Evolutionary conservation across 1,284 basidiomycete species (phyloP).

Genomic region (Phaffia rhodozyma): DNA sequence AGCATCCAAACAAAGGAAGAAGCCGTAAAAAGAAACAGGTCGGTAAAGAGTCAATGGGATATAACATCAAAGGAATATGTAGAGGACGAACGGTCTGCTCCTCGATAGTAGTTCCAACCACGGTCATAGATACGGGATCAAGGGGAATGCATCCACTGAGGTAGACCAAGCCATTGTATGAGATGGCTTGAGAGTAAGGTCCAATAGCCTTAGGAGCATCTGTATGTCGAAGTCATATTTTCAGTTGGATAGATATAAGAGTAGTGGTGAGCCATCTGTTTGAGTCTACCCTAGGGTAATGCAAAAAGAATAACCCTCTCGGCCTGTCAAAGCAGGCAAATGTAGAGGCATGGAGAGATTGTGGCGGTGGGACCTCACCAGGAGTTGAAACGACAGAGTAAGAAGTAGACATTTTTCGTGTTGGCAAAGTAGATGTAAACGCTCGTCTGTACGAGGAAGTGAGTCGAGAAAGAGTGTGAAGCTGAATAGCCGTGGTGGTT

Average conservation of each 20-base stretch:
- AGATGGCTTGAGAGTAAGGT: constrained; percentile 72
- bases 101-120: constrained; percentile 68
- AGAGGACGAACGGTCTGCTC: constrained; percentile 51
- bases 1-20: neutral
- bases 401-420: constrained; percentile 21
- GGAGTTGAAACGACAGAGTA: constrained; percentile 35
- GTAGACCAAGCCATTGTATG: constrained; percentile 74
- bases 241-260: neutral
- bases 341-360: neutral
- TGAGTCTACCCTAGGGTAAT: neutral
- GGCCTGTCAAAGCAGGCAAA: neutral
- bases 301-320: too few relatives aligned
- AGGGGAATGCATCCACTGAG: constrained; percentile 82
- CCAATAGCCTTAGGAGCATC: constrained; percentile 78
- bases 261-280: neutral
- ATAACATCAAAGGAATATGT: neutral
- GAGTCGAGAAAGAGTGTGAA: neutral
- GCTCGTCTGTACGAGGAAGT: neutral
- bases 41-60: neutral
- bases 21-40: neutral
- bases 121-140: constrained; percentile 57
- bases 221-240: constrained; percentile 29
- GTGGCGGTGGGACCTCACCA: constrained; percentile 24
- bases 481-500: too few relatives aligned
- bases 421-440: constrained; percentile 6